Conservation (phyloP, 1,284 basidiomycete species). For the Trichosporon inkin region DNA sequence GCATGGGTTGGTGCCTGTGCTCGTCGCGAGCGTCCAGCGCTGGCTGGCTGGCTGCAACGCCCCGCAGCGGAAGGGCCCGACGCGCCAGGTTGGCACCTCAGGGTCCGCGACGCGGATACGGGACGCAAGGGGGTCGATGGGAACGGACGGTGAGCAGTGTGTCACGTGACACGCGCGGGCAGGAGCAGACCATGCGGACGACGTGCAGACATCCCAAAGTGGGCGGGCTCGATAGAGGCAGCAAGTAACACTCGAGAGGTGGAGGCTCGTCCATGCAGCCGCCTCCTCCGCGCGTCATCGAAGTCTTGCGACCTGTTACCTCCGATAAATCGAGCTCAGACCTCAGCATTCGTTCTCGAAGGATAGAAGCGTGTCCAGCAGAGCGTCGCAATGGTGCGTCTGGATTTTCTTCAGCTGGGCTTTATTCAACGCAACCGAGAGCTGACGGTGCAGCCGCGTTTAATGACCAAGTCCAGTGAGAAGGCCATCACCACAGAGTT, state of each 20-base stretch:
- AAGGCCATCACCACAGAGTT: slow-evolving; percentile 33
- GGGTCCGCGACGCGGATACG: slow-evolving; percentile 7
- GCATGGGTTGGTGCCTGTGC: slow-evolving; percentile 6
- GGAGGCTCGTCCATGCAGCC: too few species aligned
- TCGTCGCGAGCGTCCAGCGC: slow-evolving; percentile 6
- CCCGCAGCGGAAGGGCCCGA: background rate
- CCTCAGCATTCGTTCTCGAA: background rate
- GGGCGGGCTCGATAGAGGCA: too few species aligned
- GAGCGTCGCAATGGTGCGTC: slow-evolving; percentile 10
- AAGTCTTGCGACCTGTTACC: too few species aligned
- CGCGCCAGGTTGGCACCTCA: slow-evolving; percentile 8
- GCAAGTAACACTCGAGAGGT: too few species aligned
- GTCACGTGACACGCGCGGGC: background rate
- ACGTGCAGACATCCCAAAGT: too few species aligned
- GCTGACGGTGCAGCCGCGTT: slow-evolving; percentile 19
- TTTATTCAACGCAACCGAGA: background rate
- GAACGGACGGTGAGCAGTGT: background rate
- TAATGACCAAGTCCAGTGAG: slow-evolving; percentile 24
- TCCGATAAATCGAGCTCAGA: too few species aligned
- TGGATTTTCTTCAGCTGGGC: background rate
- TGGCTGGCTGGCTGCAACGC: background rate
- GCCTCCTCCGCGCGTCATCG: too few species aligned
- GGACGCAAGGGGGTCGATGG: background rate
- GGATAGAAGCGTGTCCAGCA: background rate
- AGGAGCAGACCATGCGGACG: too few species aligned